phyloP scores from a whole-genome alignment of 768 basidiomycete species.

The Hygrocybe punicea region DNA sequence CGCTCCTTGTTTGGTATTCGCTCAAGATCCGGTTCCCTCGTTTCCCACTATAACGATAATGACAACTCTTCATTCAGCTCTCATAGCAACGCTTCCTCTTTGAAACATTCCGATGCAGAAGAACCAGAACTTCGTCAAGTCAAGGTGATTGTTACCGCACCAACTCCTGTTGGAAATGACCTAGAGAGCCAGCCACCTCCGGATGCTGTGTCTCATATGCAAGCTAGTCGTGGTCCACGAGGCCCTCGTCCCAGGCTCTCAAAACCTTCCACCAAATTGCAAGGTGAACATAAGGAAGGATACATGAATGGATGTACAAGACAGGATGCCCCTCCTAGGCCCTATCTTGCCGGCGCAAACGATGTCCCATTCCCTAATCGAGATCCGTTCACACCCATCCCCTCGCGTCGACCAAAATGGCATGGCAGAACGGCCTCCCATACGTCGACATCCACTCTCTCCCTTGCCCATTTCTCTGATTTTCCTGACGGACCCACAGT shows the following conservation, averaged over 20 bases:
- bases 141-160: neutral
- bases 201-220: neutral
- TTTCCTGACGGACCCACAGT: neutral
- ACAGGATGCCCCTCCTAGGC: slow-evolving; percentile 19
- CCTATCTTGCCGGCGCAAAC: neutral
- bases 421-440: slow-evolving; percentile 23
- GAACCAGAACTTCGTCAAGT: neutral
- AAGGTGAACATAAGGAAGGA: neutral
- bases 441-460: slow-evolving; percentile 23
- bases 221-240: neutral
- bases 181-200: neutral
- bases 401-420: slow-evolving; percentile 25
- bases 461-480: slow-evolving; percentile 12
- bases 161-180: neutral
- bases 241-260: neutral
- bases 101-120: neutral
- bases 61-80: too few relatives aligned
- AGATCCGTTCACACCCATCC: slow-evolving; percentile 35
- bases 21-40: too few relatives aligned
- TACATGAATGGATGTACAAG: slow-evolving; percentile 11
- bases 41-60: too few relatives aligned
- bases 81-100: too few relatives aligned
- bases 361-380: neutral
- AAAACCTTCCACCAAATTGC: neutral
- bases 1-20: too few relatives aligned